Percentiles rank a stretch among this genome's conserved stretches.
phyloP scores from a whole-genome alignment of 192 early-diverging fungal genomes.

The Thamnidium elegans region DNA sequence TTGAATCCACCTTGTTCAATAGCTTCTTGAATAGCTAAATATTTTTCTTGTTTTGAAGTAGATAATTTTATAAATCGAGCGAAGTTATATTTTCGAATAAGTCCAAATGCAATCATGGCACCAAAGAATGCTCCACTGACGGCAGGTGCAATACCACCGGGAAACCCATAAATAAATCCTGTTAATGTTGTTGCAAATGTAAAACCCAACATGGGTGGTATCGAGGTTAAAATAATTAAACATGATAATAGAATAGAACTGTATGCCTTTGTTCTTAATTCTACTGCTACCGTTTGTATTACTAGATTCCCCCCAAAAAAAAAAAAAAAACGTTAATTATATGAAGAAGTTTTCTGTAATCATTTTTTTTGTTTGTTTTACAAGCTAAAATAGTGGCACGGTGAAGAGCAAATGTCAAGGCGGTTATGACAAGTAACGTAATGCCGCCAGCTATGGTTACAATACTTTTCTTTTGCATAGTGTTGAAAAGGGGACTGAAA shows the following conservation, averaged over 20 bases:
- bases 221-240: slow-evolving; percentile 36
- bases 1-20: slow-evolving; percentile 32
- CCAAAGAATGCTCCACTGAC: slow-evolving; percentile 37
- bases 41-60: slow-evolving; percentile 22
- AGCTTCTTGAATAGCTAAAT: slow-evolving; percentile 31
- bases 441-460: no score
- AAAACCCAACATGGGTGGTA: slow-evolving; percentile 52
- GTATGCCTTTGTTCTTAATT: slow-evolving; percentile 17
- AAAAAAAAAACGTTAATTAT: background rate
- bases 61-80: slow-evolving; percentile 21
- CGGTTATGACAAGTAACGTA: no score
- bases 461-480: no score
- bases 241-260: slow-evolving; percentile 25
- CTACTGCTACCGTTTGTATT: slow-evolving; percentile 19
- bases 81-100: slow-evolving; percentile 25
- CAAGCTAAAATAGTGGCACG: background rate
- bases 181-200: slow-evolving; percentile 35
- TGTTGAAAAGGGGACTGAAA: no score
- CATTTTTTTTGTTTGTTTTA: background rate
- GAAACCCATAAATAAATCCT: slow-evolving; percentile 56
- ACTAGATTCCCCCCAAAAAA: background rate
- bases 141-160: slow-evolving; percentile 45
- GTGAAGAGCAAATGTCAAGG: no score
- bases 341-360: background rate
- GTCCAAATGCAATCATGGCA: slow-evolving; percentile 22